Evolutionary conservation across 1,284 basidiomycete genomes (phyloP), one percentile per base, ranked within the genome.

Genomic region (Butyriboletus appendiculatus): DNA sequence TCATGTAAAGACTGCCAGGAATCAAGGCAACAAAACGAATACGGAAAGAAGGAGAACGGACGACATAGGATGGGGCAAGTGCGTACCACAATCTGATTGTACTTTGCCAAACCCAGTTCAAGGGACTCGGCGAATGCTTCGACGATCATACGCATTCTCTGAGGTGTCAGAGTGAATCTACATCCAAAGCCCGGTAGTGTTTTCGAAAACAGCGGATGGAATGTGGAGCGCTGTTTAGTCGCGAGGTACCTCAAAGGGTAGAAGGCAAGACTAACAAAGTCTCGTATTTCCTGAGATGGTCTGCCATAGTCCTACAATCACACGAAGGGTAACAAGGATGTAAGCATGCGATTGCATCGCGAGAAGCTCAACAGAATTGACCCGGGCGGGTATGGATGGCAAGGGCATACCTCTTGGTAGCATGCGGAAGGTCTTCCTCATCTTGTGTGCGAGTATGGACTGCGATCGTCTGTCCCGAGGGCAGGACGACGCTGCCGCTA

Each of bases 101-200:
- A 77, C 74, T 96, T 90, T 62, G 90, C 78, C 49, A 99, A 77
- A 20, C 96, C 96, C 20, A 84, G 75, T 66, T 97, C 94, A 24
- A 99, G 82, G 1, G 92, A 88, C 53, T 96, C 94, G 70, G 95
- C 89, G 76, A 99, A 97, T 2, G 94, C 90, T 66, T 97, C 90
- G 28, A 96, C 94, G 70, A 99, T 98, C 85, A 95, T 96, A 54
- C 94, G 84, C 94, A 97, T 96, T 60, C 94, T 77, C 73, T 95
- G 94, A 15, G 95, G 92, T 2, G 93, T 95, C 58, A 98, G 76
- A 56, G 87, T 88, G 72, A 93, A 92, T 66, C 88, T 91, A 43
- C 18, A 37, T 47, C 16, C 40, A 47, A 41, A 28, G 30, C 2
- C 16, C 18, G 26, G 33, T 15, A 35, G 30, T 5, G 24, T 46